Evolutionary conservation across 2,329 filamentous ascomycete genomes (phyloP), one percentile per base, ranked within the genome.

Genomic region (Fusarium sp.): DNA sequence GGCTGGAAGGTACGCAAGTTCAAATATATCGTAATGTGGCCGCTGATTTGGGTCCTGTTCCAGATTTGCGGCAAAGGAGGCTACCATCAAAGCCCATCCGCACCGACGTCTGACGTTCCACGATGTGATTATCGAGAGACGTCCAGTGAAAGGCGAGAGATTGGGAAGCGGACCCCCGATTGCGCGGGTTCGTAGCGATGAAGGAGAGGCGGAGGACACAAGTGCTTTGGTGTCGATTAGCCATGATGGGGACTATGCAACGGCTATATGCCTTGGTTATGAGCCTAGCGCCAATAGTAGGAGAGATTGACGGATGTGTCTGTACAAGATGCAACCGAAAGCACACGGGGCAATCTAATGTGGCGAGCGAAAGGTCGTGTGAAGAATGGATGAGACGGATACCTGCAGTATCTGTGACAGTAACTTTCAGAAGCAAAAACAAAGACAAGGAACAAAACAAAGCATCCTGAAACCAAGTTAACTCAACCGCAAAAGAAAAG

Each of bases 171-270:
- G 82, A 7, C 81, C 84, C 25, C 85, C 85, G 1, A 72, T 85
- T 5, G 84, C 82, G 10, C 72, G 85, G 53, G 80, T 86, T 61
- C 77, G 71, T 64, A 77, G 77, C 18, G 65, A 75, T 10, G 69
- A 69, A 29, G 72, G 62, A 3, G 74, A 60, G 18, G 74, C 62
- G 20, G 77, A 71, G n/a, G 78, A 83, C 63, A 86, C 89, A 70
- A 83, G 88, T 52, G 93, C 90, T 16, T 84, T 88, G 74, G 78
- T 97, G 46, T 95, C 91, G 64, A 97, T 98, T 73, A 96, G 92
- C 75, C 94, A 98, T 78, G 94, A 98, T 79, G 90, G 88, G 3
- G 91, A 93, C 10, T 97, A 94, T 80, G 94, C 94, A 12, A 90
- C 87, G 22, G 92, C 91, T 9, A 84, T 91, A 2, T 92, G 90